Conservation (phyloP, 345 rosid species). For the Gossypium turneri region DNA sequence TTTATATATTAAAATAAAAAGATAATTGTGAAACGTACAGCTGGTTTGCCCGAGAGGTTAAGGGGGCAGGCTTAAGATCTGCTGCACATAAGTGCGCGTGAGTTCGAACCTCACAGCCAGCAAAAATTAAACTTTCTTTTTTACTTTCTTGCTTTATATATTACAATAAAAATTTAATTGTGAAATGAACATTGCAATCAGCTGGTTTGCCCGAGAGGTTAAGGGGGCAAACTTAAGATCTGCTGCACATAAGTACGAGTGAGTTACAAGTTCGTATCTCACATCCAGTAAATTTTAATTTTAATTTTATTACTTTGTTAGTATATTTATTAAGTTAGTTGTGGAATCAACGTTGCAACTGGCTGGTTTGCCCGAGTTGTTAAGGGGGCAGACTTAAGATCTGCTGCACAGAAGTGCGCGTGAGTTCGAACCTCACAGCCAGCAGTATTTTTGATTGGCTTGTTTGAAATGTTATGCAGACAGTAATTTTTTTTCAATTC, state of each 20-base stretch:
- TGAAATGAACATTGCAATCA: accelerated
- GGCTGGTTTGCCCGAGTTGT: constrained; percentile 92
- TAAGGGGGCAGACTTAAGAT: constrained; percentile 91
- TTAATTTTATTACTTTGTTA: background rate
- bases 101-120: constrained; percentile 95
- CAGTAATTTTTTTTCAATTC: no score
- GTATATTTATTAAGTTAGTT: accelerated
- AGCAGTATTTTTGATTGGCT: constrained; percentile 12
- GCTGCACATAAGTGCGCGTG: constrained; percentile 85
- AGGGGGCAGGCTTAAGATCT: constrained; percentile 92
- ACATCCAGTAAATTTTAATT: constrained; percentile 55
- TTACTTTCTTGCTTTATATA: no score
- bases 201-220: constrained; percentile 86
- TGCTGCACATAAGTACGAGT: constrained; percentile 86
- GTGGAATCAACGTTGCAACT: accelerated
- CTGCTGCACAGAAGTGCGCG: constrained; percentile 86
- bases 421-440: constrained; percentile 97
- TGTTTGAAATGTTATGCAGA: no score
- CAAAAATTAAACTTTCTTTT: constrained; percentile 4
- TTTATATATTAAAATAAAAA: accelerated
- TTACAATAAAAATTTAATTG: no score
- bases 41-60: constrained; percentile 94
- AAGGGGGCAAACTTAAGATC: constrained; percentile 94
- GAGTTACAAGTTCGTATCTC: constrained; percentile 72
- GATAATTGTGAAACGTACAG: background rate